Percentiles rank a stretch among this genome's conserved stretches.
Conservation (phyloP, 2,329 filamentous ascomycete species). For the Dactylellina drechsleri region DNA sequence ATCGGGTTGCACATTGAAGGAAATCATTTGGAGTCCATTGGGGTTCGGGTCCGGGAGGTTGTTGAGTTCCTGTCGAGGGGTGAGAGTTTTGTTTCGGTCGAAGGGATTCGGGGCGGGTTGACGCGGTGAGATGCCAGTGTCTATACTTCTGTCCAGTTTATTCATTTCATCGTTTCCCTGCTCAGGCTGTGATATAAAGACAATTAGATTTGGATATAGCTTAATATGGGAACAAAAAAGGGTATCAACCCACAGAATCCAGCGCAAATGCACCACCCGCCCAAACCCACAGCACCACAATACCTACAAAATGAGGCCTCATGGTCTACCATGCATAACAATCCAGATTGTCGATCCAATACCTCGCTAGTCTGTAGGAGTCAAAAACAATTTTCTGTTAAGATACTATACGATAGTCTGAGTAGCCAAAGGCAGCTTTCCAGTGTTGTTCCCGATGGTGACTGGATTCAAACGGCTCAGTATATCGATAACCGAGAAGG, state of each 20-base stretch:
- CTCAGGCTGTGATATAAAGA: not conserved
- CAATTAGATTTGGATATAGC: not conserved
- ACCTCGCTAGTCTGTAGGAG: not conserved
- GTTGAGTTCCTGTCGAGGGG: not conserved
- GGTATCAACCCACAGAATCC: not conserved
- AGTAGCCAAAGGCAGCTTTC: too few species aligned
- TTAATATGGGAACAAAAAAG: not conserved
- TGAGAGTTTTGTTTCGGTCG: not conserved
- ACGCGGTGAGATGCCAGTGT: not conserved
- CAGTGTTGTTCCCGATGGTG: too few species aligned
- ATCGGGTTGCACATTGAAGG: constrained; percentile 27
- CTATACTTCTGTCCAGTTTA: not conserved
- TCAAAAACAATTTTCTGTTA: too few species aligned
- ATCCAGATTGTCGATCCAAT: too few species aligned
- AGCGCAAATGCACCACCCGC: constrained; percentile 1
- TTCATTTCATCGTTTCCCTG: not conserved
- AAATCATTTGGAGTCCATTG: constrained; percentile 3
- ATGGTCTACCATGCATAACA: constrained; percentile 22
- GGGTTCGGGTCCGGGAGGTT: not conserved
- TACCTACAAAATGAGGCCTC: constrained; percentile 11
- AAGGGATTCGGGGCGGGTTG: not conserved
- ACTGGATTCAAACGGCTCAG: too few species aligned
- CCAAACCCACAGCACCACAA: constrained; percentile 19
- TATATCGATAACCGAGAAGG: too few species aligned
- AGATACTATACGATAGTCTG: not conserved